Conservation (phyloP, 371 early-diverging fungal genomes). For the Dinochytrium kinnereticum region DNA sequence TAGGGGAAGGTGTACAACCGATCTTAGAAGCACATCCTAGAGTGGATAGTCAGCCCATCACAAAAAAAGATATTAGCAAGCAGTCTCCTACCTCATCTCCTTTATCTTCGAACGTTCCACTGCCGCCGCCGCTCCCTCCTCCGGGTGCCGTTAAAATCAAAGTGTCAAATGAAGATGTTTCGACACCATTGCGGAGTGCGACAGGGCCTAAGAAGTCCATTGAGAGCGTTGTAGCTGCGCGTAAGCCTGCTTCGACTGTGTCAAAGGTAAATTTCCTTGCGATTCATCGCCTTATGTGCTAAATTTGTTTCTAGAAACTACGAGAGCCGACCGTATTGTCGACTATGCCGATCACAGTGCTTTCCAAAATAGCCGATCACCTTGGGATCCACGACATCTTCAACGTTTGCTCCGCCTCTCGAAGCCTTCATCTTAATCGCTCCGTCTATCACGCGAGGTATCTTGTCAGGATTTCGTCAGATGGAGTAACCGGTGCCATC, state of each 20-base stretch:
- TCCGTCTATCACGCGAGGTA: not conserved
- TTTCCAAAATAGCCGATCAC: not conserved
- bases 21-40: too few relatives aligned
- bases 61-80: not conserved
- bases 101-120: not conserved
- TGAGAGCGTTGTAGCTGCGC: too few relatives aligned
- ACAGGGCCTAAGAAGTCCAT: not conserved
- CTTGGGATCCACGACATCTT: not conserved
- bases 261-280: too few relatives aligned
- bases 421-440: not conserved
- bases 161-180: not conserved
- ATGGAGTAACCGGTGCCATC: not conserved
- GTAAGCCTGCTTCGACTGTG: too few relatives aligned
- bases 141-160: conserved; percentile 2
- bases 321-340: not conserved
- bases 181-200: too few relatives aligned
- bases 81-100: not conserved
- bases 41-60: not conserved
- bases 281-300: too few relatives aligned
- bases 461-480: not conserved
- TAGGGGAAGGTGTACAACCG: too few relatives aligned
- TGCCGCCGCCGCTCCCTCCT: conserved; percentile 4
- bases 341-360: not conserved
- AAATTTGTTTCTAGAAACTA: not conserved
- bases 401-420: not conserved